phyloP scores from a whole-genome alignment of 306 rosid species.

The Lathyrus tuberosus region DNA sequence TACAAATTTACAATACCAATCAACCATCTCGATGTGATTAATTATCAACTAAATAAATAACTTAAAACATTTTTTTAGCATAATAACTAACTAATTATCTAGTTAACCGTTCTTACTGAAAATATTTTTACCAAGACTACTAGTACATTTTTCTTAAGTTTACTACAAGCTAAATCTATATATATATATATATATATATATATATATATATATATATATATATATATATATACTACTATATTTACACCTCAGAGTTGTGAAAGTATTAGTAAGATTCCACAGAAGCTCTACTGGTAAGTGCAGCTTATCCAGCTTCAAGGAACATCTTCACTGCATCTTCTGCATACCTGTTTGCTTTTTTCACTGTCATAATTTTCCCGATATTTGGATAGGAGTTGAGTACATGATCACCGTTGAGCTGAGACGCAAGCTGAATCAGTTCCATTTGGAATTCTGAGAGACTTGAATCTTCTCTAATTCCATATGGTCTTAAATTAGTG shows the following conservation, averaged over 20 bases:
- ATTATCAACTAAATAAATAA: not conserved
- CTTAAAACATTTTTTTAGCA: constrained; percentile 21
- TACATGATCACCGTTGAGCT: constrained; percentile 84
- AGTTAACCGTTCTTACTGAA: constrained; percentile 29
- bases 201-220: too few species aligned
- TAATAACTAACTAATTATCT: constrained; percentile 11
- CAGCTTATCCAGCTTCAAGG: constrained; percentile 82
- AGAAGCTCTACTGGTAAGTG: constrained; percentile 69
- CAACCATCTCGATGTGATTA: not conserved
- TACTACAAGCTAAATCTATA: constrained; percentile 13
- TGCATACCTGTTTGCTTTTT: constrained; percentile 81
- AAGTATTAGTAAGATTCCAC: constrained; percentile 48
- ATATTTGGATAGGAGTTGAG: constrained; percentile 77
- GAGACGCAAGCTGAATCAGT: constrained; percentile 91
- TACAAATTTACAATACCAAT: not conserved
- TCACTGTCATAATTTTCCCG: constrained; percentile 73
- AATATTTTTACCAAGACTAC: constrained; percentile 29
- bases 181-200: constrained; percentile 15
- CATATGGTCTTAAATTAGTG: constrained; percentile 63
- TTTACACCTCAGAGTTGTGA: constrained; percentile 35
- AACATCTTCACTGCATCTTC: constrained; percentile 95
- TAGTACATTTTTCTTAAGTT: constrained; percentile 1
- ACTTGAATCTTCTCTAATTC: constrained; percentile 65
- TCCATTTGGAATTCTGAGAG: constrained; percentile 93
- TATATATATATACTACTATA: constrained; percentile 27